Conservation (phyloP, 2,329 filamentous ascomycete genomes). For the Aureobasidium sp. region DNA sequence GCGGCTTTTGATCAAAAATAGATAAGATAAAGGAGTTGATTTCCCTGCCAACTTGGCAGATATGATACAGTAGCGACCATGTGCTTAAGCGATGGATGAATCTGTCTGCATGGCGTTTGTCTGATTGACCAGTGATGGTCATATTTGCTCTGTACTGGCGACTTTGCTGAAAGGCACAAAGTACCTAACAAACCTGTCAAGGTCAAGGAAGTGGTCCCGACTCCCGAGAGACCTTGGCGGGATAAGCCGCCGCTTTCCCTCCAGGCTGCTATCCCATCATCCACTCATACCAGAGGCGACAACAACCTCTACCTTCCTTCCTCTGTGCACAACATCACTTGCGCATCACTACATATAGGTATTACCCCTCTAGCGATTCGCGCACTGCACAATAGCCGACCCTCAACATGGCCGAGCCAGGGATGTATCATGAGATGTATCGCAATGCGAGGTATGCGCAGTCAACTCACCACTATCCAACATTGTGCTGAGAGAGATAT, state of each 20-base stretch:
- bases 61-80: background rate
- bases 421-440: conserved; percentile 85
- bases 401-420: conserved; percentile 36
- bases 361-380: background rate
- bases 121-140: no score
- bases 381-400: background rate
- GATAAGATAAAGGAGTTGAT: background rate
- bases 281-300: conserved; percentile 21
- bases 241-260: background rate
- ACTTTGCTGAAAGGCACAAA: no score
- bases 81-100: no score
- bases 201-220: background rate
- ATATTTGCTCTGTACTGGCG: no score
- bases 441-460: conserved; percentile 80
- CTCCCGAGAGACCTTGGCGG: background rate
- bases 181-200: no score
- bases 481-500: conserved; percentile 12
- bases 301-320: background rate
- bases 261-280: background rate
- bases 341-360: background rate
- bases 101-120: no score
- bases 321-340: background rate
- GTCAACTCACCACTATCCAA: conserved; percentile 19
- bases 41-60: background rate
- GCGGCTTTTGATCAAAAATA: background rate